Conservation (phyloP, 371 early-diverging fungal genomes). For the Syncephalastrum racemosum region DNA sequence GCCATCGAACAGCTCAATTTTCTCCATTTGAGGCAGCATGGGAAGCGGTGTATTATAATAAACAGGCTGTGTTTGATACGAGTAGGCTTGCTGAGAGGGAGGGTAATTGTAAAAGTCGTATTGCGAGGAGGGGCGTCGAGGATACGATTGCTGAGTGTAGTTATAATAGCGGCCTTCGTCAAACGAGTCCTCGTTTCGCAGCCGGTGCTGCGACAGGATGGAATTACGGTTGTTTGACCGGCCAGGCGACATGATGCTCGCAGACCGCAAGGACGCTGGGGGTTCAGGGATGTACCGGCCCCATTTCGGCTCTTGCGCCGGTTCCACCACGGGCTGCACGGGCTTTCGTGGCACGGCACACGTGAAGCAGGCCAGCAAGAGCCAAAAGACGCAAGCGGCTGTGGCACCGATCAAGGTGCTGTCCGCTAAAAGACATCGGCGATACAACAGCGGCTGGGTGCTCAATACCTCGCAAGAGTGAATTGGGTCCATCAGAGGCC, state of each 20-base stretch:
- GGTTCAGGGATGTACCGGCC: slow-evolving; percentile 19
- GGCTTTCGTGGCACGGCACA: not conserved
- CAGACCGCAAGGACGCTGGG: slow-evolving; percentile 14
- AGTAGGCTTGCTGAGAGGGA: not conserved
- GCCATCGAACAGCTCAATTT: slow-evolving; percentile 8
- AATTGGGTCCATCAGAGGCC: slow-evolving; percentile 24
- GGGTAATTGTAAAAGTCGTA: no score
- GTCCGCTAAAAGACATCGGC: slow-evolving; percentile 15
- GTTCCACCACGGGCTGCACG: not conserved
- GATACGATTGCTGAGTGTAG: no score
- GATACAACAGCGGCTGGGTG: slow-evolving; percentile 5
- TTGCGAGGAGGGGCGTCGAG: no score
- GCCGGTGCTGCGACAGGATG: no score
- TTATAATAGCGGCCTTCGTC: no score
- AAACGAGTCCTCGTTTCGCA: no score
- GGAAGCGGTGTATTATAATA: slow-evolving; percentile 2
- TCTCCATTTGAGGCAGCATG: slow-evolving; percentile 15
- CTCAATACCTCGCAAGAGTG: slow-evolving; percentile 23
- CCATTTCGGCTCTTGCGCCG: slow-evolving; percentile 16
- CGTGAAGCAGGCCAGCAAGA: slow-evolving; percentile 8
- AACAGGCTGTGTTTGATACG: slow-evolving; percentile 3
- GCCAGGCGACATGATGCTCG: not conserved
- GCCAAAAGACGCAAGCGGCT: slow-evolving; percentile 9
- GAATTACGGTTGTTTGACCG: no score
- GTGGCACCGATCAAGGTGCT: slow-evolving; percentile 11